These are phyloP conservation scores for Leccinum cinnamomeum DNA, from an alignment of 1,284 basidiomycete genomes.

Conservation along the genomic window DNA sequence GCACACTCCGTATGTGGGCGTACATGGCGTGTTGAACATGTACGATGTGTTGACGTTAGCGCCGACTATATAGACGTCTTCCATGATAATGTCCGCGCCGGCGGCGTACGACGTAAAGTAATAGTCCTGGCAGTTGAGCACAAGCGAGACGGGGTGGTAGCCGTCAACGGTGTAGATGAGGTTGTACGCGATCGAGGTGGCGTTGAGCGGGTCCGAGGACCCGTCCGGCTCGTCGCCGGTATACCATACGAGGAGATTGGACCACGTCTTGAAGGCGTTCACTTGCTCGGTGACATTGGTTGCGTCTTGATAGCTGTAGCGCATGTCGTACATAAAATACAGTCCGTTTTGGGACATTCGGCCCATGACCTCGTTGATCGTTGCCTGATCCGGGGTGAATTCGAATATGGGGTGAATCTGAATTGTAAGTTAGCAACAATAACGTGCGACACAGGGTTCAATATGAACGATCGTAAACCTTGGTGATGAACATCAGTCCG, in stretches of 20 bases:
- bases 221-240: slow-evolving; percentile 79
- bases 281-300: slow-evolving; percentile 65
- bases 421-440: slow-evolving; percentile 9
- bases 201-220: slow-evolving; percentile 61
- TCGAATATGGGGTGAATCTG: slow-evolving; percentile 68
- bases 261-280: slow-evolving; percentile 60
- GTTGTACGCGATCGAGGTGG: slow-evolving; percentile 56
- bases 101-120: slow-evolving; percentile 58
- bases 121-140: slow-evolving; percentile 75
- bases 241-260: slow-evolving; percentile 75
- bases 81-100: slow-evolving; percentile 63
- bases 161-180: slow-evolving; percentile 68
- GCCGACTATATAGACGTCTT: slow-evolving; percentile 60
- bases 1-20: slow-evolving; percentile 66
- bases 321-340: slow-evolving; percentile 80
- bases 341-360: slow-evolving; percentile 69
- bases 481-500: slow-evolving; percentile 6
- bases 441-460: background rate
- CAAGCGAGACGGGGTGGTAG: slow-evolving; percentile 78
- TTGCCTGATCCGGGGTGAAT: slow-evolving; percentile 55
- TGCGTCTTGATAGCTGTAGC: slow-evolving; percentile 60
- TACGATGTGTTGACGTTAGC: slow-evolving; percentile 69
- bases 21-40: slow-evolving; percentile 55
- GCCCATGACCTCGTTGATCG: slow-evolving; percentile 50
- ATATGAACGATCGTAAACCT: slow-evolving; percentile 37